Percentiles rank a stretch among this genome's conserved stretches.
Conservation (phyloP, 768 basidiomycete genomes). For the Podaxis sp. region DNA sequence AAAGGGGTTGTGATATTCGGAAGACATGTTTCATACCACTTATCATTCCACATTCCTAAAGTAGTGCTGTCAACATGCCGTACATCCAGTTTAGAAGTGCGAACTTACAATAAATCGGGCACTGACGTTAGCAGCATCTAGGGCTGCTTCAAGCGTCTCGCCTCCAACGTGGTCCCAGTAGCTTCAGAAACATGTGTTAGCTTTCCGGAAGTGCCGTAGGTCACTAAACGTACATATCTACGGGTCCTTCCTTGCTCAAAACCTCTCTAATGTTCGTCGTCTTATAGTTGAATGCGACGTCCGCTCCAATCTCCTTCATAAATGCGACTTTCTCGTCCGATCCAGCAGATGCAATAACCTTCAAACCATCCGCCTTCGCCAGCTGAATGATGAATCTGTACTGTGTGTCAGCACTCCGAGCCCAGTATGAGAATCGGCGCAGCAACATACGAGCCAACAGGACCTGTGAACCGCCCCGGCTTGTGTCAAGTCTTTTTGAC, state of each 20-base stretch:
- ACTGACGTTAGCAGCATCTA: constrained; percentile 40
- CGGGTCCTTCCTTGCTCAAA: constrained; percentile 52
- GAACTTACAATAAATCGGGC: constrained; percentile 53
- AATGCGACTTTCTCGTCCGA: constrained; percentile 73
- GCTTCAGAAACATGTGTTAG: constrained; percentile 21
- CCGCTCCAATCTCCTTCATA: constrained; percentile 60
- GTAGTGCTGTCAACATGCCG: neutral
- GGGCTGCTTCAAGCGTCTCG: constrained; percentile 54
- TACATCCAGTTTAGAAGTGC: neutral
- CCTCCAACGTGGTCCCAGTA: constrained; percentile 66
- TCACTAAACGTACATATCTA: constrained; percentile 37
- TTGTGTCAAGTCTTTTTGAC: neutral
- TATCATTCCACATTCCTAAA: constrained; percentile 44
- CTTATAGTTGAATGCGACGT: constrained; percentile 77
- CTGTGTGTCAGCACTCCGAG: neutral
- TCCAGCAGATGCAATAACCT: constrained; percentile 72
- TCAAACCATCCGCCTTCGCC: constrained; percentile 51
- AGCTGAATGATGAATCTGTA: constrained; percentile 48
- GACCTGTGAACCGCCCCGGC: constrained; percentile 19
- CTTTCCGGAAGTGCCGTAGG: neutral
- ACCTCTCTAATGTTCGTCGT: constrained; percentile 50
- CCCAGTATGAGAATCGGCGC: neutral
- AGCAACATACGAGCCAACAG: constrained; percentile 59
- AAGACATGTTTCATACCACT: neutral
- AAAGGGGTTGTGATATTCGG: constrained; percentile 16